Base-by-base conservation (phyloP, 176 grass and related monocot genomes). In the Oryza punctata region DNA sequence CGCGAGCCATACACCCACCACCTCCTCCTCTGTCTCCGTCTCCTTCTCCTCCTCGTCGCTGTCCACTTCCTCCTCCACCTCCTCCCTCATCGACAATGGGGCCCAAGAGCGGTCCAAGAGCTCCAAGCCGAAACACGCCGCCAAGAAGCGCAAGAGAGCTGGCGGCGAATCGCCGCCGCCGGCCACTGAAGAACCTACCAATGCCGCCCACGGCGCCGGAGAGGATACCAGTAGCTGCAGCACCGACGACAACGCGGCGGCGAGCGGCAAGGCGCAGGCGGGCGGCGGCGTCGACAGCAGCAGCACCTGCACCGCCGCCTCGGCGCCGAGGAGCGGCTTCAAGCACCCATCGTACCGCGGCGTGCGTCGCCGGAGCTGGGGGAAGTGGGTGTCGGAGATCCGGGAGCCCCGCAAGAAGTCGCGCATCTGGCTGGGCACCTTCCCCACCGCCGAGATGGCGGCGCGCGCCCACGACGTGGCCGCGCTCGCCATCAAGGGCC, bases 351-450 rank as follows among this genome's bases (percentile, higher is more conserved):
- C 82, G 78, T 92, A 89, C 86, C 90, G 90, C 50, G 90, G 90
- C 63, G 90, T 92, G 61, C 86, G 90, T 1, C 86, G 86, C 13
- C 83, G 90, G 83, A 89, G 82, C 86, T 97, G 92, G 95, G 95
- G 95, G 27, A 97, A 94, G 83, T 97, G 95, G 95, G 95, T 97
- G 61, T 97, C 92, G 1, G 95, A 97, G 91, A 97, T 97, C 75
- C 86, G 95, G 4, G 95, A 97, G 84, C 95, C 95, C 23, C 77
- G 88, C 27, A 97, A 97, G 86, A 97, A 97, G 83, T 97, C 95
- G 3, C 82, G 95, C 76, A 97, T 97, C 85, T 97, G 95, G 95
- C 95, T 97, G 13, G 95, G 95, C 37, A 97, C 95, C 30, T 97
- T 92, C 88, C 90, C 92, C 13, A 85, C 86, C 7, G 81, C 95